Percentiles rank a stretch among this genome's conserved stretches.
These are phyloP conservation scores for Talaromyces rugulosus DNA, from an alignment of 2,329 filamentous ascomycete species.

Conservation along the genomic window DNA sequence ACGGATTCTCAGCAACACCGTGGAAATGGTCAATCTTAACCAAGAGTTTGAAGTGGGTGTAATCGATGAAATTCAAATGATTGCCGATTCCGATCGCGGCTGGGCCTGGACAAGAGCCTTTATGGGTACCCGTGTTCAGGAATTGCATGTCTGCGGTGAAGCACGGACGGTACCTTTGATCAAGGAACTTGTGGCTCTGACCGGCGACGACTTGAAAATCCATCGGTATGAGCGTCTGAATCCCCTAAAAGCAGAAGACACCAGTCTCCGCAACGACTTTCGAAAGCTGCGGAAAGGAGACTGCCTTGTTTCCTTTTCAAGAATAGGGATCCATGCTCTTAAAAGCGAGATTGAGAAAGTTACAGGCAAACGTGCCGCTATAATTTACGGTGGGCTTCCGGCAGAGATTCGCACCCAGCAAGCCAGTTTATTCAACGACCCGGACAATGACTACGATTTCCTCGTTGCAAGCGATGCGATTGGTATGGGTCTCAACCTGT, in stretches of 20 bases:
- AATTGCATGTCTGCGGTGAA: constrained; percentile 92
- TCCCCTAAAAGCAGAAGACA: constrained; percentile 62
- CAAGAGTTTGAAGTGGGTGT: constrained; percentile 76
- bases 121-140: constrained; percentile 78
- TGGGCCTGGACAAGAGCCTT: constrained; percentile 94
- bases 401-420: constrained; percentile 91
- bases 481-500: constrained; percentile 94
- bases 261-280: constrained; percentile 62
- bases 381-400: constrained; percentile 87
- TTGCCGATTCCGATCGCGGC: constrained; percentile 71
- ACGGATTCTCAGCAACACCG: constrained; percentile 77
- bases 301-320: constrained; percentile 81
- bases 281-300: constrained; percentile 77
- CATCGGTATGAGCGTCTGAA: constrained; percentile 82
- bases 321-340: constrained; percentile 73
- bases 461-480: constrained; percentile 93
- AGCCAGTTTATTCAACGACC: constrained; percentile 90
- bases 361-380: constrained; percentile 78
- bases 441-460: constrained; percentile 90
- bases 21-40: constrained; percentile 74
- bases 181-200: constrained; percentile 67
- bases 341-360: constrained; percentile 70
- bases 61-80: constrained; percentile 99
- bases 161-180: constrained; percentile 76
- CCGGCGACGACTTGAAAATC: constrained; percentile 77